These are phyloP conservation scores for Trichoderma arundinaceum DNA, from an alignment of 2,329 filamentous ascomycete species.

Conservation along the genomic window DNA sequence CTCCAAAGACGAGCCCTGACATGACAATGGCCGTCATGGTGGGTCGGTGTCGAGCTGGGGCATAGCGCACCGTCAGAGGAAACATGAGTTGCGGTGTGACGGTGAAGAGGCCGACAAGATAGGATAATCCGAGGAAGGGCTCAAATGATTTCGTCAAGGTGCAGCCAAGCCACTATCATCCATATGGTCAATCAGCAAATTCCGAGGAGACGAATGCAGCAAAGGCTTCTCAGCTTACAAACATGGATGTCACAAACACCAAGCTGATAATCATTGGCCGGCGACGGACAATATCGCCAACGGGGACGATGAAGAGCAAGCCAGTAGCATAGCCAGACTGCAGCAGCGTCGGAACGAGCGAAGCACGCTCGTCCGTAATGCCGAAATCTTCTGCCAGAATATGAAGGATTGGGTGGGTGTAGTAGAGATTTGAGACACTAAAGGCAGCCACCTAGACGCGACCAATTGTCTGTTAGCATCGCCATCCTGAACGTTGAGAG, in stretches of 20 bases:
- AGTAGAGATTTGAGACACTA: constrained; percentile 82
- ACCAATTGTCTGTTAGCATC: constrained; percentile 12
- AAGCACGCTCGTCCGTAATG: constrained; percentile 71
- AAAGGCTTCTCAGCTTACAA: constrained; percentile 54
- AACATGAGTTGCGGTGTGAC: constrained; percentile 68
- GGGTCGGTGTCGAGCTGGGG: constrained; percentile 70
- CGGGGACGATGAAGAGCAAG: constrained; percentile 73
- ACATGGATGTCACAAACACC: constrained; percentile 69
- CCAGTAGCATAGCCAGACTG: constrained; percentile 81
- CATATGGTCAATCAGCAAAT: constrained; percentile 46
- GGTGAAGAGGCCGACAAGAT: constrained; percentile 30
- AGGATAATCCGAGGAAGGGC: constrained; percentile 26
- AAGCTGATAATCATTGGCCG: constrained; percentile 72
- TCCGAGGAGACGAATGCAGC: not conserved
- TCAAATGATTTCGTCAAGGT: constrained; percentile 19
- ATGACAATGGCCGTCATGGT: constrained; percentile 75
- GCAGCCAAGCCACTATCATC: constrained; percentile 49
- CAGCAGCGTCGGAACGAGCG: constrained; percentile 73
- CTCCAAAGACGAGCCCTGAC: constrained; percentile 75
- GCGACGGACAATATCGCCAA: constrained; percentile 72
- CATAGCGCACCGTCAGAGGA: constrained; percentile 78
- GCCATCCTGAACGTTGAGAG: not conserved
- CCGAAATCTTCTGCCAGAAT: constrained; percentile 73
- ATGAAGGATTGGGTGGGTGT: constrained; percentile 80
- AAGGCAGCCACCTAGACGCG: constrained; percentile 53